Percentiles rank a stretch among this genome's conserved stretches.
Conservation (phyloP, 768 basidiomycete genomes). For the Leccinum truebloodii region DNA sequence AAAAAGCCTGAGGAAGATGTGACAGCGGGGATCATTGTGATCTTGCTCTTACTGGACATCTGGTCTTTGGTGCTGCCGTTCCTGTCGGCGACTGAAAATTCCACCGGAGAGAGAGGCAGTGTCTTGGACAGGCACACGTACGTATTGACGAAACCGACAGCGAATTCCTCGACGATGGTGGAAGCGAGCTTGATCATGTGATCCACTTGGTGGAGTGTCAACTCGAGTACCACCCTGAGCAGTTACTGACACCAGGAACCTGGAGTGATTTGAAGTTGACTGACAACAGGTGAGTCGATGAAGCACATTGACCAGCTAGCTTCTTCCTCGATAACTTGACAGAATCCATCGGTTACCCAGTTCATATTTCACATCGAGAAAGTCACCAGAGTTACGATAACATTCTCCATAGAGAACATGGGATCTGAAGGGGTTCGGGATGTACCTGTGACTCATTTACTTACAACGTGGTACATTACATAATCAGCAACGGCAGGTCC, state of each 20-base stretch:
- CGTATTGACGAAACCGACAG: not conserved
- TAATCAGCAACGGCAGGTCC: not conserved
- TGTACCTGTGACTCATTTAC: not conserved
- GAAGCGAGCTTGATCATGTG: not conserved
- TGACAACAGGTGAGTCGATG: too few species aligned
- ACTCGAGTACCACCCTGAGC: not conserved
- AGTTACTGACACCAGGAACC: not conserved
- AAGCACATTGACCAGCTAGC: too few species aligned
- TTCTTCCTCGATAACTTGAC: too few species aligned
- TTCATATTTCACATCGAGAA: not conserved
- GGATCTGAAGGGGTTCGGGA: not conserved
- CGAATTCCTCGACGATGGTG: not conserved
- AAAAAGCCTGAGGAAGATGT: not conserved
- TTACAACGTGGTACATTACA: not conserved
- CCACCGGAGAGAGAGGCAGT: slow-evolving; percentile 3
- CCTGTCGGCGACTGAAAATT: slow-evolving; percentile 12
- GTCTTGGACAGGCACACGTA: not conserved
- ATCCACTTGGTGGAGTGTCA: not conserved
- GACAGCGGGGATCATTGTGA: not conserved
- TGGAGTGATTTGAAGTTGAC: too few species aligned
- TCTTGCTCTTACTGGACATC: not conserved
- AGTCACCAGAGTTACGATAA: not conserved
- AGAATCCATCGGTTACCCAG: too few species aligned
- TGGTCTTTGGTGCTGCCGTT: slow-evolving; percentile 1
- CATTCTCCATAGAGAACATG: not conserved